These are phyloP conservation scores for Sphenostylis stenocarpa DNA, from an alignment of 306 rosid genomes.

Conservation along the genomic window DNA sequence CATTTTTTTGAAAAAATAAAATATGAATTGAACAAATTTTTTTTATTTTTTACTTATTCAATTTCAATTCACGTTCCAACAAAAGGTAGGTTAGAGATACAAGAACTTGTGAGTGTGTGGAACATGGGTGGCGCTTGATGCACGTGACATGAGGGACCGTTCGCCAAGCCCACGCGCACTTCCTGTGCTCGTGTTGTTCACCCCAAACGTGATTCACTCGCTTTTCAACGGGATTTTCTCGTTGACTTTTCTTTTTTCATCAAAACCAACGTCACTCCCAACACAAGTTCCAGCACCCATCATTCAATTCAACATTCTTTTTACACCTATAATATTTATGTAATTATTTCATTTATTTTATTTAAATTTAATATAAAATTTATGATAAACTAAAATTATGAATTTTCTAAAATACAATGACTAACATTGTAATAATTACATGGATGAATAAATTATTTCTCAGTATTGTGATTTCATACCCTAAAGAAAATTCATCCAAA, in stretches of 20 bases:
- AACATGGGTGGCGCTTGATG: not conserved
- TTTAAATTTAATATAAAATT: too few species aligned
- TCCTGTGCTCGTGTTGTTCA: not conserved
- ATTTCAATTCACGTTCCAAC: too few species aligned
- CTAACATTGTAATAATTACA: too few species aligned
- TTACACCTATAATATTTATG: not conserved
- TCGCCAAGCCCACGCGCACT: slow-evolving; percentile 9
- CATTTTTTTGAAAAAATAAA: too few species aligned
- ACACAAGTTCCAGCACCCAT: not conserved
- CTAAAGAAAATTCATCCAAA: too few species aligned
- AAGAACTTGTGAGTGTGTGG: not conserved
- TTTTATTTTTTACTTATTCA: too few species aligned
- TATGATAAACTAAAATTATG: too few species aligned
- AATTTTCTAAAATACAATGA: too few species aligned
- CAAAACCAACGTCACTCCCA: not conserved
- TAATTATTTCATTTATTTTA: not conserved
- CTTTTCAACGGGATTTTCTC: slow-evolving; percentile 21
- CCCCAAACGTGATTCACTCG: slow-evolving; percentile 12
- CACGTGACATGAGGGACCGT: slow-evolving; percentile 19
- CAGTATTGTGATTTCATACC: too few species aligned
- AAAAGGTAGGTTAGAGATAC: too few species aligned
- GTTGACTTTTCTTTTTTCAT: slow-evolving; percentile 14
- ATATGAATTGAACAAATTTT: too few species aligned
- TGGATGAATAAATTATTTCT: too few species aligned
- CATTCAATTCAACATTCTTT: not conserved